Evolutionary conservation across 2,329 filamentous ascomycete genomes (phyloP), one percentile per base, ranked within the genome.

Genomic region (Aureobasidium sp.): DNA sequence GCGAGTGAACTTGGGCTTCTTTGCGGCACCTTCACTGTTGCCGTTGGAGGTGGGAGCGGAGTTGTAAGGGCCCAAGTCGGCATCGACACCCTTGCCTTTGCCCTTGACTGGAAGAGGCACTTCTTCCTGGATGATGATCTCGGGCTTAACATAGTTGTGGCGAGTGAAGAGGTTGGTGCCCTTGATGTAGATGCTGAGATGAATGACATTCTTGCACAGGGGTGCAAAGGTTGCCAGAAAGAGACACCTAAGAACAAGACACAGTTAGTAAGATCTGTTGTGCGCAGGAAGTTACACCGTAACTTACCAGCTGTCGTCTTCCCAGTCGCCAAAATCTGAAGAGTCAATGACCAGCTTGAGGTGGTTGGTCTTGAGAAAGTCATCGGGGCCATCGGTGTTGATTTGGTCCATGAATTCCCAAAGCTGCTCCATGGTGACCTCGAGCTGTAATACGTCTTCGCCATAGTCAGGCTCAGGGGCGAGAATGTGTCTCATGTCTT

Each of bases 71-170:
- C 47, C 47, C 47, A 50, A 8, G 17, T 40, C 44, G 22, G 15
- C 19, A 1, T 57, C 40, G 14, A 17, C 5, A 11, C 33, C 44
- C 22, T 49, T 57, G 52, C 22, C 17, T 5, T 54, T 40, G 45
- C 45, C 33, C 22, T 42, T 54, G 59, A 39, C 48, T 8, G 59
- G 17, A 15, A 19, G 11, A 9, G 31, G 31, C 0, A 53, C 49
- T 14, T 35, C 33, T 24, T 45, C 33, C 1, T 35, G 11, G 5
- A 19, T 33, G n/a, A 5, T 2, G 3, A 62, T 37, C 15, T 40
- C 17, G 6, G 61, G 61, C 40, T 60, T 63, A 31, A 52, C 39
- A 39, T 54, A 63, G 40, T 63, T 60, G 61, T 52, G 2, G 40
- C 54, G 53, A 22, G 61, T 63, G 48, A 63, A 63, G 19, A 60